Conservation (phyloP, 192 early-diverging fungal species). For the Podila minutissima region DNA sequence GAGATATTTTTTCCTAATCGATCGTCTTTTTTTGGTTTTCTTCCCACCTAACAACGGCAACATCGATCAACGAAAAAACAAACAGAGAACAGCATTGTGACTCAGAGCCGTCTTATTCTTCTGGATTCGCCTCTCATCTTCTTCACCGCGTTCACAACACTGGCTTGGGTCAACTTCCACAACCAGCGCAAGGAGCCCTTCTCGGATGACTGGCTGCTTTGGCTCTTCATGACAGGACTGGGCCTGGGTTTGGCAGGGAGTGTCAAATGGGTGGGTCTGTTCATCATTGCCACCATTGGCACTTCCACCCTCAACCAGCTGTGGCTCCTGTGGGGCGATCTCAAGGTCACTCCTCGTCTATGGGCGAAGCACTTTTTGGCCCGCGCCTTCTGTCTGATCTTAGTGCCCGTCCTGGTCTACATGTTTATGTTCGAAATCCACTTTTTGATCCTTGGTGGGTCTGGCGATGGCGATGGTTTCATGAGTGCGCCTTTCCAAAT, state of each 20-base stretch:
- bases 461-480: constrained; percentile 91
- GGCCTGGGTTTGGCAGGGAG: constrained; percentile 79
- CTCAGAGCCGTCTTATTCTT: constrained; percentile 92
- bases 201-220: constrained; percentile 83
- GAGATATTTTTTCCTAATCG: not conserved
- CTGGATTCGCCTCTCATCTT: constrained; percentile 92
- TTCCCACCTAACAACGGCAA: not conserved
- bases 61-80: not conserved
- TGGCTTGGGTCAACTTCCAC: constrained; percentile 91
- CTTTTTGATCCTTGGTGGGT: constrained; percentile 78
- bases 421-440: constrained; percentile 90
- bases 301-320: constrained; percentile 85
- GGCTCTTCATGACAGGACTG: constrained; percentile 86
- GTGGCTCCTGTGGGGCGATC: constrained; percentile 85
- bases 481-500: constrained; percentile 92
- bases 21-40: not conserved
- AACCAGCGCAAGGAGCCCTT: constrained; percentile 75
- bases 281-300: constrained; percentile 87
- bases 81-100: constrained; percentile 87
- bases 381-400: constrained; percentile 85
- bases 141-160: constrained; percentile 80
- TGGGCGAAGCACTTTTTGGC: constrained; percentile 80
- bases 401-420: constrained; percentile 83
- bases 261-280: constrained; percentile 96
- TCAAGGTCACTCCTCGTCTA: constrained; percentile 62